phyloP scores from a whole-genome alignment of 495 filamentous ascomycete species.

The Neohortaea acidophila region DNA sequence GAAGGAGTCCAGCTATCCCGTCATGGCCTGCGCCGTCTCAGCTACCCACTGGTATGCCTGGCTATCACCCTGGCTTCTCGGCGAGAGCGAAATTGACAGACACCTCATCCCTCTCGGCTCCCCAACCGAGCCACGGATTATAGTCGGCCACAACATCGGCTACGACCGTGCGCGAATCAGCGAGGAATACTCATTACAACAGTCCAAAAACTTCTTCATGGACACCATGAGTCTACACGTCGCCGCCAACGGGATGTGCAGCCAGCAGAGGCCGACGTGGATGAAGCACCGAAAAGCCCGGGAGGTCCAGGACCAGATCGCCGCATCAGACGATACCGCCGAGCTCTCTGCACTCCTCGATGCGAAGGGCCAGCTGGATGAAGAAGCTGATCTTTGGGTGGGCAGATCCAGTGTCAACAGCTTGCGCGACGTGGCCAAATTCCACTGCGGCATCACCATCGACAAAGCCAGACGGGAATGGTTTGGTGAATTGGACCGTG shows the following conservation, averaged over 20 bases:
- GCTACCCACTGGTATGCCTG: slow-evolving; percentile 90
- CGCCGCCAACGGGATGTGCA: slow-evolving; percentile 98
- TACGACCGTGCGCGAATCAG: slow-evolving; percentile 79
- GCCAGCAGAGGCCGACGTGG: slow-evolving; percentile 88
- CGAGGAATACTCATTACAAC: slow-evolving; percentile 77
- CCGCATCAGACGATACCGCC: slow-evolving; percentile 48
- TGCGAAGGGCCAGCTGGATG: slow-evolving; percentile 41
- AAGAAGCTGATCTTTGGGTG: slow-evolving; percentile 92
- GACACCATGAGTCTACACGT: slow-evolving; percentile 99
- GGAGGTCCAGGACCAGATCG: slow-evolving; percentile 68
- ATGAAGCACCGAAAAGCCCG: slow-evolving; percentile 84
- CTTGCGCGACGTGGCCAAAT: slow-evolving; percentile 86
- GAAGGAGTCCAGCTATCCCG: slow-evolving; percentile 75
- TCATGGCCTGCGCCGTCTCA: slow-evolving; percentile 89
- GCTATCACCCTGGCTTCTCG: slow-evolving; percentile 90
- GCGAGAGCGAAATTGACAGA: slow-evolving; percentile 55
- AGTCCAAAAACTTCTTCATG: slow-evolving; percentile 72
- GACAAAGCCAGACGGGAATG: slow-evolving; percentile 78
- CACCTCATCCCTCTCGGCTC: slow-evolving; percentile 83
- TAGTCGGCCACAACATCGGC: slow-evolving; percentile 91
- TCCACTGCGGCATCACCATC: slow-evolving; percentile 81
- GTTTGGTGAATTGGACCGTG: slow-evolving; percentile 67
- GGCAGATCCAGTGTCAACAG: slow-evolving; percentile 90
- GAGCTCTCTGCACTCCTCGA: slow-evolving; percentile 60
- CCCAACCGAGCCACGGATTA: slow-evolving; percentile 47